Evolutionary conservation across 257 asterid genomes (phyloP), one percentile per base, ranked within the genome.

Genomic region (Nicotiana paniculata): DNA sequence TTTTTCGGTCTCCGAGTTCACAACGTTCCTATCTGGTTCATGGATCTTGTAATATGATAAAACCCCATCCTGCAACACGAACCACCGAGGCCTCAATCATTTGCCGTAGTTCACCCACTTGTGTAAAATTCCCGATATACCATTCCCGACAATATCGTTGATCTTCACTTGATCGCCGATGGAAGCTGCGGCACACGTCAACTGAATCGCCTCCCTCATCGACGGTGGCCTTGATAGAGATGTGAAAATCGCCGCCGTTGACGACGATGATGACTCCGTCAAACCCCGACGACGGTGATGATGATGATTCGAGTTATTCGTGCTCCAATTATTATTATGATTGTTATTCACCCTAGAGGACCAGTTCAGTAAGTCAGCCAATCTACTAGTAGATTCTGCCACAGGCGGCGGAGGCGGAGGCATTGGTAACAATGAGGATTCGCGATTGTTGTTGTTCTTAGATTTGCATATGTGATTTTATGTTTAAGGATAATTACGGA

Each of bases 11-110:
- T 91, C 97, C 81, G 75, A 90, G 83, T 74, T 89, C 24, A 93
- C 80, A 28, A 88, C 61, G 86, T 93, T 95, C 88, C 86, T 93
- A 86, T 93, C 94, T 48, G 94, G 98, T 35, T 98, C 98, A 75
- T 92, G 99, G 91, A 95, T 91, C 97, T 95, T 95, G 21, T 92
- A 95, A 82, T 95, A 95, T 63, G 98, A 92, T 89, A 95, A 79
- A 30, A 95, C 99, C 3, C 97, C 99, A 81, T 95, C 99, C 72
- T 93, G 99, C 92, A 95, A 88, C 26, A 93, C 97, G 66, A 95
- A 92, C 98, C 99, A 95, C 88, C 99, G 84, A 5, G 93, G 97
- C 83, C 99, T 90, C 99, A 98, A 95, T 3, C 99, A 97, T 79
- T 87, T 91, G 18, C 98, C 99, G 74, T 93, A 95, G 89, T 95